Conservation (phyloP, 768 basidiomycete species). For the Xerocomus spinulosus region DNA sequence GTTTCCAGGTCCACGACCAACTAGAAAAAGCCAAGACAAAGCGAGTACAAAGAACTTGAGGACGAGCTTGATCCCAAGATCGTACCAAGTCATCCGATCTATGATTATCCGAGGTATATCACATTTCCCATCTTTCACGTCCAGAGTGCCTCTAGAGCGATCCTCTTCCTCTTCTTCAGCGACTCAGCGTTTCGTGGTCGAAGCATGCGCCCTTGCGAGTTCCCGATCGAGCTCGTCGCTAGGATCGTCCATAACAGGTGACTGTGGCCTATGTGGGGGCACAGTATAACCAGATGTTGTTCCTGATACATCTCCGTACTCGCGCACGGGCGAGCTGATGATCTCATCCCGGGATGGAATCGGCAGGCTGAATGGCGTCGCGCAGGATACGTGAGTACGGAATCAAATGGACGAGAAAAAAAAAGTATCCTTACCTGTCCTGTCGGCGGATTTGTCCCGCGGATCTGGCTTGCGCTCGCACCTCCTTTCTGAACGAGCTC, state of each 20-base stretch:
- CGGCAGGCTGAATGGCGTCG: slow-evolving; percentile 44
- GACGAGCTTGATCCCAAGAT: too few species aligned
- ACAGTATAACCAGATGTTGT: slow-evolving; percentile 67
- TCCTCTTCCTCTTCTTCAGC: not conserved
- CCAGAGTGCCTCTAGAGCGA: too few species aligned
- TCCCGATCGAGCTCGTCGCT: slow-evolving; percentile 83
- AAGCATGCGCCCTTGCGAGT: slow-evolving; percentile 69
- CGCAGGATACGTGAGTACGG: not conserved
- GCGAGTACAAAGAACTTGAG: not conserved
- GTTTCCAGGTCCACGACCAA: too few species aligned
- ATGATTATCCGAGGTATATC: not conserved
- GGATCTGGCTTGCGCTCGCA: slow-evolving; percentile 76
- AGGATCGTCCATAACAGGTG: slow-evolving; percentile 79
- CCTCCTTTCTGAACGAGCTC: slow-evolving; percentile 80
- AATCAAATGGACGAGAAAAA: not conserved
- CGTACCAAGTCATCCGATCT: not conserved
- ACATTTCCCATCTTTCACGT: not conserved
- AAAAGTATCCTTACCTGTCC: slow-evolving; percentile 50
- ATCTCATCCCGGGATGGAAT: slow-evolving; percentile 82
- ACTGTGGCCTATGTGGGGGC: slow-evolving; percentile 44
- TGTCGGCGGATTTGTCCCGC: slow-evolving; percentile 70
- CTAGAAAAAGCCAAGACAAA: not conserved
- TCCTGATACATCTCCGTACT: slow-evolving; percentile 54
- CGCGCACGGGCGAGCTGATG: slow-evolving; percentile 67
- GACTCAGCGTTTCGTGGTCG: slow-evolving; percentile 36